Evolutionary conservation across 2,329 filamentous ascomycete species (phyloP).

Genomic region (Exutisphaerella laricina): DNA sequence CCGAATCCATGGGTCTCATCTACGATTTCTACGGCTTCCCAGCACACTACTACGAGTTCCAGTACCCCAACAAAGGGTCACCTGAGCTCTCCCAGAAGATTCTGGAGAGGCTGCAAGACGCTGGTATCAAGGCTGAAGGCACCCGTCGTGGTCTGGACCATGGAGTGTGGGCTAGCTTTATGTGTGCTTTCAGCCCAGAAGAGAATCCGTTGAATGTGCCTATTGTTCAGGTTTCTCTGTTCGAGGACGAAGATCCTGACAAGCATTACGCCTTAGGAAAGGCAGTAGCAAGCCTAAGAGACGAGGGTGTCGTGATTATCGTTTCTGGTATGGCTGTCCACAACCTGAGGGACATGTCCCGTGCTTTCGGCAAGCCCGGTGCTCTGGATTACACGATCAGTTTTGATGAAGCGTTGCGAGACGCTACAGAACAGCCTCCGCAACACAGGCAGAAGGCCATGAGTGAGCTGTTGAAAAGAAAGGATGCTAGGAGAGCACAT

Average conservation of each 20-base stretch:
- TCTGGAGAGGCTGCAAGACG: constrained; percentile 49
- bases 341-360: constrained; percentile 33
- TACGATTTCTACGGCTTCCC: constrained; percentile 75
- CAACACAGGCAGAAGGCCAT: constrained; percentile 32
- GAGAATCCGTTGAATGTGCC: constrained; percentile 45
- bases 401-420: constrained; percentile 33
- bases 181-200: constrained; percentile 45
- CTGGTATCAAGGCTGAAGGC: constrained; percentile 56
- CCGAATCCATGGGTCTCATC: constrained; percentile 59
- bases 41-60: constrained; percentile 60
- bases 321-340: constrained; percentile 65
- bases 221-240: constrained; percentile 67
- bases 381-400: constrained; percentile 31
- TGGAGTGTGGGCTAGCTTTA: constrained; percentile 68
- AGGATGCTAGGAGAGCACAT: constrained; percentile 57
- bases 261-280: constrained; percentile 63
- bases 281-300: constrained; percentile 60
- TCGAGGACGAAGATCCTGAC: constrained; percentile 57
- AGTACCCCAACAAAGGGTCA: constrained; percentile 60
- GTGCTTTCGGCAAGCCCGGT: constrained; percentile 19
- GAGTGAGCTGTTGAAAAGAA: constrained; percentile 32
- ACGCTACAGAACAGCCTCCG: constrained; percentile 30
- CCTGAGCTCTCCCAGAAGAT: constrained; percentile 55
- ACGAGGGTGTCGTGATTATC: constrained; percentile 63
- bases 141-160: constrained; percentile 65